Evolutionary conservation across 2,329 filamentous ascomycete species (phyloP), one percentile per base, ranked within the genome.

Genomic region (Cytospora piceicola): DNA sequence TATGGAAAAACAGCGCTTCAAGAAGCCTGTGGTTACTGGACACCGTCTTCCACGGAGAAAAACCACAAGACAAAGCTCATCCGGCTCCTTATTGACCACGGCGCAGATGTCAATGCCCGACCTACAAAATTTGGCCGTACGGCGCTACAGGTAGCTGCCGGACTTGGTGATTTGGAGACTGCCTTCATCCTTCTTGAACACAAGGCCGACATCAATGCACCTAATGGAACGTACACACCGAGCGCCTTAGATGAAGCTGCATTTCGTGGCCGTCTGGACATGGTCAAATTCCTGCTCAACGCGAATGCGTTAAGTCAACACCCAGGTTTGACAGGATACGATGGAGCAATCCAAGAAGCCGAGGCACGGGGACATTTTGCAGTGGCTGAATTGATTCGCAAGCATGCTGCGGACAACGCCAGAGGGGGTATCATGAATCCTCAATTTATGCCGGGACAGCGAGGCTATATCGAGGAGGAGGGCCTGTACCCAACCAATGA

Each of bases 261-360:
- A 6, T 0, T 0, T 1, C 0, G 3, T 0, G 57, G 57, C 6
- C 42, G 42, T 32, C 3, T 59, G 29, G 57, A 59, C 15, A 59
- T 52, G 42, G 58, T 34, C 12, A 51, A 52, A 11, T 36, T 59
- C 17, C 58, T 51, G 14, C 58, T 59, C 20, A 52, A 27, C 4
- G 29, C 42, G 20, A 59, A 59, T 36, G 58, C 58, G 20, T 24
- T 52, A 8, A 59, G 58, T 24, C 2, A 14, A 3, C 17, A 24
- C 17, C 42, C 29, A 34, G 58, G 58, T 24, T n/a, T n/a, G 34
- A 51, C 0, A 17, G 58, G 58, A 11, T 59, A 59, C 29, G 20
- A 59, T 20, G 42, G 58, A n/a, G 27, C 58, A 9, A 59, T 59
- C 17, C 1, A 1, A 1, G 2, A 7, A 12, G 58, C 58, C 34